Conservation (phyloP, 176 grass and related monocot genomes). For the Panicum miliaceum region DNA sequence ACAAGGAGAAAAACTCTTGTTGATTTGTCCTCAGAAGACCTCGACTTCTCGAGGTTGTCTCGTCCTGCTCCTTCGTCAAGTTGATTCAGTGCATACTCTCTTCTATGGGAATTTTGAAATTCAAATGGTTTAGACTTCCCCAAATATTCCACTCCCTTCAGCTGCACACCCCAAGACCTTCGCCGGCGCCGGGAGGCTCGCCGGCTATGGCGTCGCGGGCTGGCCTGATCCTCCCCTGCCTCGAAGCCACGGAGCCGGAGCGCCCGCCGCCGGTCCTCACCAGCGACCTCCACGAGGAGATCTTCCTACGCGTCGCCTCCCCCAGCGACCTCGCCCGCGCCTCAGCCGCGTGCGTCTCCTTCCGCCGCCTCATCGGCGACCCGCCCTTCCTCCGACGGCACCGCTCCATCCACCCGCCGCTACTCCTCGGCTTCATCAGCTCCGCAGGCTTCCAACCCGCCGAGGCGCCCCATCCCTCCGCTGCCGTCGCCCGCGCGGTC, state of each 20-base stretch:
- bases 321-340: constrained; percentile 6
- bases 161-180: too few relatives aligned
- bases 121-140: not conserved
- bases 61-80: too few relatives aligned
- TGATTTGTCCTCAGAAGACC: not conserved
- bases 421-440: not conserved
- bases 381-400: constrained; percentile 23
- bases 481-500: not conserved
- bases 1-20: not conserved
- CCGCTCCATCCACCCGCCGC: constrained; percentile 18
- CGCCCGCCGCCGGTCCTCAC: not conserved
- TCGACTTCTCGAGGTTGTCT: not conserved
- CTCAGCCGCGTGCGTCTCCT: constrained; percentile 5
- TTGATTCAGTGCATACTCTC: not conserved
- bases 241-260: not conserved
- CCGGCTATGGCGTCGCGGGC: too few relatives aligned
- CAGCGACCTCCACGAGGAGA: constrained; percentile 7
- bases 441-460: not conserved
- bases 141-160: too few relatives aligned
- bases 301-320: not conserved
- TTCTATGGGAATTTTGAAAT: not conserved
- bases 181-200: too few relatives aligned
- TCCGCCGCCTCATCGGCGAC: constrained; percentile 21
- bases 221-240: not conserved
- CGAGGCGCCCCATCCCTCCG: constrained; percentile 25